Percentiles rank a stretch among this genome's conserved stretches.
phyloP scores from a whole-genome alignment of 148 eudicot species.

The Silene uniflora region DNA sequence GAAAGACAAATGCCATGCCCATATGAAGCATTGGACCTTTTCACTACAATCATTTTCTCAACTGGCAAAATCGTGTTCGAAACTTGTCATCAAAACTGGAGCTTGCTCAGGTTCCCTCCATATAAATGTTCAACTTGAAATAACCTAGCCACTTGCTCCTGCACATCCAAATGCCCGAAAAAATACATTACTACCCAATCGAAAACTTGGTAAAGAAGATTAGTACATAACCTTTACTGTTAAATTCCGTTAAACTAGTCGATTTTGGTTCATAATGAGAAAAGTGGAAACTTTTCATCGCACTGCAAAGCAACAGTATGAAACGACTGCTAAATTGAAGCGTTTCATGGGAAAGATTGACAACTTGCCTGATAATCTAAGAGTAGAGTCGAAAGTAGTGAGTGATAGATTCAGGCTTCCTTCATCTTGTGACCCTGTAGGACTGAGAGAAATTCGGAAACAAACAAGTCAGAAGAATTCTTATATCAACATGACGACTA shows the following conservation, averaged over 20 bases:
- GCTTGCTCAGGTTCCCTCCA: not conserved
- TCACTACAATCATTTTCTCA: too few species aligned
- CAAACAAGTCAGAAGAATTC: not conserved
- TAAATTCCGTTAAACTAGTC: too few species aligned
- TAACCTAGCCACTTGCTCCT: not conserved
- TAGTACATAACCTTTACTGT: too few species aligned
- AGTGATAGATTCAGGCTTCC: not conserved
- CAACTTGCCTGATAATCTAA: not conserved
- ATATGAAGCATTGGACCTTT: too few species aligned
- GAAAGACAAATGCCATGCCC: too few species aligned
- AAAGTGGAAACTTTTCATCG: not conserved
- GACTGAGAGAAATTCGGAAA: not conserved
- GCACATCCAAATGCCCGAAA: not conserved
- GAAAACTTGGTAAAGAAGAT: not conserved
- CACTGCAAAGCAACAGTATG: too few species aligned
- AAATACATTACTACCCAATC: not conserved
- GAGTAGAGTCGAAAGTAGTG: not conserved
- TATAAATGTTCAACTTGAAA: not conserved
- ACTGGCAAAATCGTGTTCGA: not conserved
- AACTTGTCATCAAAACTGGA: not conserved
- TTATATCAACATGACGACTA: not conserved
- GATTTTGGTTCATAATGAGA: not conserved
- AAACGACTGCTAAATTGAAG: not conserved
- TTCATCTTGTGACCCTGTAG: slow-evolving; percentile 7
- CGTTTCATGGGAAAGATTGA: not conserved